These are phyloP conservation scores for Penicillium mononematosum DNA, from an alignment of 495 filamentous ascomycete species.

Conservation along the genomic window DNA sequence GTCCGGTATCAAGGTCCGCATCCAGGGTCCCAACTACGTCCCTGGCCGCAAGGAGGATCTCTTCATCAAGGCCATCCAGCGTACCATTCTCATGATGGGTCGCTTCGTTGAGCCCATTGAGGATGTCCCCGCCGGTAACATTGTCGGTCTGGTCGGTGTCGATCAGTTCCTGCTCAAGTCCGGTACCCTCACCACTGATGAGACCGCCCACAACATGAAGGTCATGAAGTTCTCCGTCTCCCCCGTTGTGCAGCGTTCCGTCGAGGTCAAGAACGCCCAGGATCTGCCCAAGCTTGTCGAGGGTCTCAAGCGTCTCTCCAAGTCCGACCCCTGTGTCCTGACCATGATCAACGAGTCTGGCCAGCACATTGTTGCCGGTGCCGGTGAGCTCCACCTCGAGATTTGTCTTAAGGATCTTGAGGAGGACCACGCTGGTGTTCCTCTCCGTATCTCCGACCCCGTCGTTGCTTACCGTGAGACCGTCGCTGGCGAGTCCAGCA, in stretches of 20 bases:
- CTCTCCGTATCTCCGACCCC: constrained; percentile 92
- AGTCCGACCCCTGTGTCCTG: constrained; percentile 98
- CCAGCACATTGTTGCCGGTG: constrained; percentile 98
- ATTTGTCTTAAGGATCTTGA: constrained; percentile 99
- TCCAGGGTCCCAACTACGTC: constrained; percentile 98
- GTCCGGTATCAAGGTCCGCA: constrained; percentile 99
- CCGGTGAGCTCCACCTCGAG: constrained; percentile 98
- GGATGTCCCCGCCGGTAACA: constrained; percentile 98
- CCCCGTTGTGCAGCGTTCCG: constrained; percentile 96
- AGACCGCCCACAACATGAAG: constrained; percentile 99
- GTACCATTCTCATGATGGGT: constrained; percentile 99
- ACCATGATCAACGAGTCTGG: constrained; percentile 84
- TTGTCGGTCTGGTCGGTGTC: constrained; percentile 97
- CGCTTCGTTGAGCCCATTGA: constrained; percentile 98
- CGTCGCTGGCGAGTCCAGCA: constrained; percentile 75
- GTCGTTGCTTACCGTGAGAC: constrained; percentile 98
- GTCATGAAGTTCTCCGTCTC: constrained; percentile 99
- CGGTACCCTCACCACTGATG: constrained; percentile 94
- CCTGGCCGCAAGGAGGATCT: constrained; percentile 98
- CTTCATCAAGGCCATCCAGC: constrained; percentile 99
- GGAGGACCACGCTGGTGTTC: constrained; percentile 98
- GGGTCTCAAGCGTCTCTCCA: constrained; percentile 99
- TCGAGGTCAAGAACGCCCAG: constrained; percentile 99
- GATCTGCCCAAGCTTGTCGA: constrained; percentile 99
- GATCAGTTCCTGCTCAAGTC: constrained; percentile 99